Evolutionary conservation across 225 moss, liverwort and hornwort species (phyloP), one percentile per base, ranked within the genome.

Genomic region (Anthoceros angustus): DNA sequence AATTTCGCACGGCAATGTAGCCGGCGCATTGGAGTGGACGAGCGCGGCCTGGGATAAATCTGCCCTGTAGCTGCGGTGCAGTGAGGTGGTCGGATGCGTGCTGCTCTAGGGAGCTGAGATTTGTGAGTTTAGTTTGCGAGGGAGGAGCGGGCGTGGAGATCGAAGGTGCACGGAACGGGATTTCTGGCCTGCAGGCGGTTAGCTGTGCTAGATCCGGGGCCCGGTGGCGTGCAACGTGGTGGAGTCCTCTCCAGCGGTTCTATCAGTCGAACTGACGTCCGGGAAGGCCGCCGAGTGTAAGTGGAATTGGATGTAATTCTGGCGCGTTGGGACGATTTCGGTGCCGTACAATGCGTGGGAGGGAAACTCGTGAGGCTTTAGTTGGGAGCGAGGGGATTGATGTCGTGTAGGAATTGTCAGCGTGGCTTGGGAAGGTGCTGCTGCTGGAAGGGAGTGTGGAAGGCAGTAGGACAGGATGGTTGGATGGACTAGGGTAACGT

Each of bases 1-100:
- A 55, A 55, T 55, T 55, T 55, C 46, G 14, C 55, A 5, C n/a
- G n/a, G 55, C 55, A 55, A 55, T 55, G 55, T 55, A 55, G 55
- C 18, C 55, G 55, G 5, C 18, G 55, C 55, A 18, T 18, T 18
- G 55, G 8, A 18, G n/a, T 23, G 55, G 18, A 55, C 4, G 55
- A 55, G 55, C 55, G 55, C 18, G 23, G n/a, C 14, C 23, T 2
- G 55, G 55, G 55, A 55, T 55, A 55, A 55, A 55, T 55, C 55
- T 9, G 55, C 55, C n/a, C 23, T 23, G 14, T 55, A 55, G 55
- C 55, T 55, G 55, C 55, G 12, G 45, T 16, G 45, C 12, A 46
- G 45, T 55, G 55, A 18, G 55, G 55, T 20, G 55, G 8, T 3
- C 14, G 18, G 55, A 23, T 55, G 55, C 14, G 55, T 12, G 55